A percentile compares a stretch with the other conserved stretches of the same genome.
phyloP scores from a whole-genome alignment of 352 stramenopile species.

The Phytophthora melonis region DNA sequence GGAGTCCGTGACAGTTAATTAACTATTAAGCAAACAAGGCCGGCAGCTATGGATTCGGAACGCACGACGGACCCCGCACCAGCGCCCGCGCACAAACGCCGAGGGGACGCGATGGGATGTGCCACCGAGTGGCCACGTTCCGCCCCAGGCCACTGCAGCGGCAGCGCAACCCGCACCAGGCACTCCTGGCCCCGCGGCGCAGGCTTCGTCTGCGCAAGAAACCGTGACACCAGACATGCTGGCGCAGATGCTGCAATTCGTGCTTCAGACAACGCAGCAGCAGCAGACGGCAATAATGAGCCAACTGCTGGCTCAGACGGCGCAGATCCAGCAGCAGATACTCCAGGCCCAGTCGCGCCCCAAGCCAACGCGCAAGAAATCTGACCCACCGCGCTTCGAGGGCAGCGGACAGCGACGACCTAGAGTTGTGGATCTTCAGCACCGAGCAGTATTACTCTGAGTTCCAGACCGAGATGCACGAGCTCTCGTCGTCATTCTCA shows the following conservation, averaged over 20 bases:
- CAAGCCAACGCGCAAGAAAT: no score
- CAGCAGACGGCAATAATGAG: constrained; percentile 14
- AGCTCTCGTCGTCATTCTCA: not conserved
- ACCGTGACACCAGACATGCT: constrained; percentile 17
- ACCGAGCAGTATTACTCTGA: no score
- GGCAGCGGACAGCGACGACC: no score
- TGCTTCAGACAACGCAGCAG: constrained; percentile 15
- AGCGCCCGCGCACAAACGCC: not conserved
- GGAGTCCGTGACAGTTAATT: constrained; percentile 17
- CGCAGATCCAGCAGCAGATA: constrained; percentile 12
- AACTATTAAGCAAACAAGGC: constrained; percentile 14
- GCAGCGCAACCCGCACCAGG: not conserved
- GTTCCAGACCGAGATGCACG: not conserved
- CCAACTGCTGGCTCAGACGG: constrained; percentile 19
- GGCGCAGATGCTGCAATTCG: constrained; percentile 13
- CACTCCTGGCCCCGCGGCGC: not conserved
- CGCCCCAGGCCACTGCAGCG: not conserved
- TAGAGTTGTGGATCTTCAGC: no score
- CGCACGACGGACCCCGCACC: constrained; percentile 2
- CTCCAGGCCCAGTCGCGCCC: not conserved
- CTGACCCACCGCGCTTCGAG: no score
- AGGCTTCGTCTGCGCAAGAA: not conserved
- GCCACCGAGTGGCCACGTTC: constrained; percentile 2
- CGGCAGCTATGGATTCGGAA: constrained; percentile 12
- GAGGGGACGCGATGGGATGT: constrained; percentile 15